Percentiles rank a stretch among this genome's conserved stretches.
These are phyloP conservation scores for Salix purpurea DNA, from an alignment of 345 rosid genomes.

Conservation along the genomic window DNA sequence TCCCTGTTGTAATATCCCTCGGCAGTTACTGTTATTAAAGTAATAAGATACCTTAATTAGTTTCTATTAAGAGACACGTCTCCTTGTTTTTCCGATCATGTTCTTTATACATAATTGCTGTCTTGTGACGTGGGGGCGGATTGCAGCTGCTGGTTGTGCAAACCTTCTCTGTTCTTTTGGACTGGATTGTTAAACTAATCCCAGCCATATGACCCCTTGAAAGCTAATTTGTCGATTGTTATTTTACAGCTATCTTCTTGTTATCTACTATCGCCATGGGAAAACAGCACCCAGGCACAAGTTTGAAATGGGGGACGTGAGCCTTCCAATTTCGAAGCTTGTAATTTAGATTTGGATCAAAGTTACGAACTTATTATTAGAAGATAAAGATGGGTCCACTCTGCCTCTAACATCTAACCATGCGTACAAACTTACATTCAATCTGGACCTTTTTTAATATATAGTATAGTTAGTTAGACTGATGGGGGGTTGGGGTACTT, in stretches of 20 bases:
- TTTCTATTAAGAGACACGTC: neutral
- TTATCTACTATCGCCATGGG: too few species aligned
- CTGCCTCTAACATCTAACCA: neutral
- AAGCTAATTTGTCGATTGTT: neutral
- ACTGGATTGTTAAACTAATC: neutral
- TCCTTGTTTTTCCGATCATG: neutral
- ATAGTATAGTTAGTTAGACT: neutral
- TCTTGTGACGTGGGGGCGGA: neutral
- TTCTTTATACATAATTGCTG: neutral
- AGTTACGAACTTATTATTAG: neutral
- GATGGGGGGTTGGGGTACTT: neutral
- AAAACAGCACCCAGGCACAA: neutral
- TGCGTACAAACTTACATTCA: neutral
- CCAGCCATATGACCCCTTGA: neutral
- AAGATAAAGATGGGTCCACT: neutral
- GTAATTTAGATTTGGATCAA: neutral
- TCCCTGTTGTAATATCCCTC: neutral
- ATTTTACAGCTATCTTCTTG: neutral
- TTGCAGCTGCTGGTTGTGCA: neutral
- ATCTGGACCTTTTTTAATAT: neutral
- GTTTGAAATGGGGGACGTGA: neutral
- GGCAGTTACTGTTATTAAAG: neutral
- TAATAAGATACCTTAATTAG: neutral
- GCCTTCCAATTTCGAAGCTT: too few species aligned
- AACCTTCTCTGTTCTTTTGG: neutral